Evolutionary conservation across 169 alveolate genomes (phyloP), one percentile per base, ranked within the genome.

Genomic region (Plasmodium knowlesi): DNA sequence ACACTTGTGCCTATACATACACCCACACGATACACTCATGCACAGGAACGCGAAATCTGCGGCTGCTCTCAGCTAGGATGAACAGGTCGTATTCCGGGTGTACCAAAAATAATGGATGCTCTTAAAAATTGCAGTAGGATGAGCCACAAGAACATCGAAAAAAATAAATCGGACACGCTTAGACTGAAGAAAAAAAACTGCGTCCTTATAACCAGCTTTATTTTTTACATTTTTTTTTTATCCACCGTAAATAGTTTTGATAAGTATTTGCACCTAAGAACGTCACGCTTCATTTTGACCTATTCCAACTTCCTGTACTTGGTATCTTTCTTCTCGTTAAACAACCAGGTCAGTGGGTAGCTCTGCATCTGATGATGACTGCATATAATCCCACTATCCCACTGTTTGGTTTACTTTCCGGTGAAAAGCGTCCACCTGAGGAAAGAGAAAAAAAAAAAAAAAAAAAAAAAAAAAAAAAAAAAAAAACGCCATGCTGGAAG

Each of bases 181-280:
- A 61, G 78, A 28, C 30, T 76, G 50, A 72, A 41, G 30, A 84
- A 57, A 78, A 76, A 78, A 43, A 19, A 78, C 12, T 88, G 94
- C 71, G 19, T n/a, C 82, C 16, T 88, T 76, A 88, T 88, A 53
- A 88, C 85, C n/a, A 37, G 72, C 71, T 88, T 78, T 78, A 88
- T 88, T 34, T 74, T 78, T 88, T 88, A 32, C 71, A 54, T 76
- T 41, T 88, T 88, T 78, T 88, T 76, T 61, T 57, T 88, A 61
- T 88, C 94, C 81, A 88, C 94, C 12, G 50, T 72, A 78, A 88
- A 88, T 22, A 88, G 81, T 88, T 57, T 88, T 37, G 39, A 53
- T 32, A 88, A 88, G 34, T 88, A 88, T 41, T 54, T 78, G 46
- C 94, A 88, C 72, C 37, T 88, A 88, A 78, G 50, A 54, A 88